Evolutionary conservation across 1,284 basidiomycete species (phyloP).

Genomic region (Cryptococcus neoformans): DNA sequence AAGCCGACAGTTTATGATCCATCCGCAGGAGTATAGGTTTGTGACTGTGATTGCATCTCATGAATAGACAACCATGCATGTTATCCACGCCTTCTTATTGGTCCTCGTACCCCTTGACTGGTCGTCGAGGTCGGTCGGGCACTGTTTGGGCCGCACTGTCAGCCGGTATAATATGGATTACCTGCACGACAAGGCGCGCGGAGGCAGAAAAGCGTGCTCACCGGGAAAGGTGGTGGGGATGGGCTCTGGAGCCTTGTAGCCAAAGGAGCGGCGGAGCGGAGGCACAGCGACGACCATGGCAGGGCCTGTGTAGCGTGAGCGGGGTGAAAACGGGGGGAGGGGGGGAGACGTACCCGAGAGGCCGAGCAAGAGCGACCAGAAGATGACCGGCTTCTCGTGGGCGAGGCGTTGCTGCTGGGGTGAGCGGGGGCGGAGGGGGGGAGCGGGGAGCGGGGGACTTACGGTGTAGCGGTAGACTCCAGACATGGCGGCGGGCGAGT

Average conservation of each 20-base stretch:
- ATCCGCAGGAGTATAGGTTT: no score
- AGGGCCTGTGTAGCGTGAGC: constrained; percentile 58
- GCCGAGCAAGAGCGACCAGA: constrained; percentile 65
- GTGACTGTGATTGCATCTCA: no score
- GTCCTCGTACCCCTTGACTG: neutral
- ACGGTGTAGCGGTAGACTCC: constrained; percentile 44
- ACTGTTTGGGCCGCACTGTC: neutral
- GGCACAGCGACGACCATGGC: constrained; percentile 72
- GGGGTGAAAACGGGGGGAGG: neutral
- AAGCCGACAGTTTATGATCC: no score
- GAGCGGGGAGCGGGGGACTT: neutral
- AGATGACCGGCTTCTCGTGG: constrained; percentile 89
- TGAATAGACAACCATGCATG: no score
- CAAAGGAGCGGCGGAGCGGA: constrained; percentile 65
- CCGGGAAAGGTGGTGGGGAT: constrained; percentile 83
- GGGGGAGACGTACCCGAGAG: constrained; percentile 30
- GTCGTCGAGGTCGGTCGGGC: neutral
- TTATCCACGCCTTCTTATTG: neutral
- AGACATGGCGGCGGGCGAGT: neutral
- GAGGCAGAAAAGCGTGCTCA: constrained; percentile 52
- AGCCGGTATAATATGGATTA: neutral
- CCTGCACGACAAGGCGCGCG: neutral
- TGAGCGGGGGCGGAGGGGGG: neutral
- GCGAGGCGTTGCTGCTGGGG: constrained; percentile 65
- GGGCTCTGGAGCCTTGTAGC: constrained; percentile 69